These are phyloP conservation scores for Sesbania bispinosa DNA, from an alignment of 306 rosid species.

Conservation along the genomic window DNA sequence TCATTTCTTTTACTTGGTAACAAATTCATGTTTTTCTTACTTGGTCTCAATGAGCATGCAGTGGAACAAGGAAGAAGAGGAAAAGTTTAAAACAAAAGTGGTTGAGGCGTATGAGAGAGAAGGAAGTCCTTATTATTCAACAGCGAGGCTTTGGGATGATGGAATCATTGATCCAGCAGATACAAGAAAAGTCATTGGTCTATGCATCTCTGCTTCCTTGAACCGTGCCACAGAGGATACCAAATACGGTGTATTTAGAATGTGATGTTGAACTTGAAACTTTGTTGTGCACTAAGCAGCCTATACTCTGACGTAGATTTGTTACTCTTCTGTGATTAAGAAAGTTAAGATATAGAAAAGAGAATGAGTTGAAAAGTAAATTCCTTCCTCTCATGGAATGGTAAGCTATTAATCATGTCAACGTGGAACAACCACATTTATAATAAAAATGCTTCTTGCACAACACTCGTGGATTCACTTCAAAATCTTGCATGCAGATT, in stretches of 20 bases:
- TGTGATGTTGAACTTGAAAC: conserved; percentile 41
- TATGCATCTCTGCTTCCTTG: conserved; percentile 70
- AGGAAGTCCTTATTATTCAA: conserved; percentile 88
- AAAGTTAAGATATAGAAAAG: not conserved
- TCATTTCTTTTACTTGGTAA: not conserved
- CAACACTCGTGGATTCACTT: not conserved
- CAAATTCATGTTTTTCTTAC: conserved; percentile 8
- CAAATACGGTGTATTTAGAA: conserved; percentile 88
- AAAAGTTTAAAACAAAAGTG: conserved; percentile 65
- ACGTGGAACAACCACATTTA: not conserved
- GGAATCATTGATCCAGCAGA: conserved; percentile 97
- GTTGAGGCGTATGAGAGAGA: conserved; percentile 81
- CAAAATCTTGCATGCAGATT: too few relatives aligned
- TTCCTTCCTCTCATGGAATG: not conserved
- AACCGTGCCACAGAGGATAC: conserved; percentile 67
- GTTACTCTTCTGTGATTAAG: not conserved
- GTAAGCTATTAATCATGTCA: not conserved
- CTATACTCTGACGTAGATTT: not conserved
- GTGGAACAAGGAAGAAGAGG: conserved; percentile 95
- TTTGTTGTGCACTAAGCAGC: conserved; percentile 3
- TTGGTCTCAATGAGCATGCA: conserved; percentile 18
- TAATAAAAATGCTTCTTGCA: not conserved
- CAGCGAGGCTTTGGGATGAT: conserved; percentile 96
- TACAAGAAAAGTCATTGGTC: conserved; percentile 74
- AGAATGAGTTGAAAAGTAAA: not conserved